Percentiles rank a stretch among this genome's conserved stretches.
These are phyloP conservation scores for Golubevia pallescens DNA, from an alignment of 1,284 basidiomycete genomes.

Conservation along the genomic window DNA sequence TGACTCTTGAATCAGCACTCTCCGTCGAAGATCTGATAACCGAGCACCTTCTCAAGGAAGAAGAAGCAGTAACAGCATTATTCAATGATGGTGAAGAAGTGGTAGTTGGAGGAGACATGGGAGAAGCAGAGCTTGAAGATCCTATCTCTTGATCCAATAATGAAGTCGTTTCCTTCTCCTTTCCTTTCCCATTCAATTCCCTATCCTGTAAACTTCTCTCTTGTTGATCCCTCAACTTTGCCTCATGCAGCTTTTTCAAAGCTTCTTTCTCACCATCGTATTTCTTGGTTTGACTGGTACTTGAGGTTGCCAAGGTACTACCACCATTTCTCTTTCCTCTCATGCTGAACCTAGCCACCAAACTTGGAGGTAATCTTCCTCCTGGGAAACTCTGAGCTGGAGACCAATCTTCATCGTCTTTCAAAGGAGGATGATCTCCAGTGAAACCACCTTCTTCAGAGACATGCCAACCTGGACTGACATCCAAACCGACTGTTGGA, in stretches of 20 bases:
- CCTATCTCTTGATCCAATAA: not conserved
- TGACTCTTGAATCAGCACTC: not conserved
- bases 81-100: not conserved
- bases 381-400: not conserved
- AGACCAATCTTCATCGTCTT: not conserved
- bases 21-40: not conserved
- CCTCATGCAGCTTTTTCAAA: too few species aligned
- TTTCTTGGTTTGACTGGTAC: too few species aligned
- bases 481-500: not conserved
- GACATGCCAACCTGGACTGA: conserved; percentile 38
- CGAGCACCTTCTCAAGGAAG: not conserved
- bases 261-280: too few species aligned
- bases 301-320: too few species aligned
- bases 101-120: not conserved
- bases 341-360: not conserved
- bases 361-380: not conserved
- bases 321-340: not conserved
- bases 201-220: not conserved
- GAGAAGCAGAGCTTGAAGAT: not conserved
- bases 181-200: not conserved
- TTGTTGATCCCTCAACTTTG: too few species aligned
- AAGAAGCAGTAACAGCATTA: too few species aligned
- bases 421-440: not conserved
- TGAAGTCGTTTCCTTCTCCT: not conserved
- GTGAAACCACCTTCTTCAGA: not conserved